Evolutionary conservation across 2,329 filamentous ascomycete genomes (phyloP), one percentile per base, ranked within the genome.

Genomic region (Alternaria panax): DNA sequence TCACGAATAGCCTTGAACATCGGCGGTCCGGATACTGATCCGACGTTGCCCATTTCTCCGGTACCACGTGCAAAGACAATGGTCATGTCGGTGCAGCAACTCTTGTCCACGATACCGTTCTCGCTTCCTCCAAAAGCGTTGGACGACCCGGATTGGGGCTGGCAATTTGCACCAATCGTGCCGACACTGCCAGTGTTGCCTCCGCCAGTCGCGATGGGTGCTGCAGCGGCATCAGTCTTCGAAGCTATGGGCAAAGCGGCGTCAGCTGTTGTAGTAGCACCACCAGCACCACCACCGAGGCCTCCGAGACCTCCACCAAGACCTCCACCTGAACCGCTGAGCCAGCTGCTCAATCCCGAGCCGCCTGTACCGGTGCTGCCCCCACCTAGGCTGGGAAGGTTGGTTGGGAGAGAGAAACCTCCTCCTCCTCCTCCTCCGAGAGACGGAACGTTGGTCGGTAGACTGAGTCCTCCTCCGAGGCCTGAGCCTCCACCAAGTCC

Each of bases 31-130:
- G 80, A 69, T 7, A 81, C 69, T 0, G 67, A 68, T 7, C 80
- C 80, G 66, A 82, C 79, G 58, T 81, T 82, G 3, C 80, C 80
- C 4, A 65, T 27, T 61, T 82, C 80, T 11, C 66, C 69, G 2
- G 78, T 81, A 18, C 80, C 80, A 28, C 80, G 79, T 16, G 80
- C 80, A 54, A 80, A 82, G 52, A 81, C 78, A 51, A 81, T 73
- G 2, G 80, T 81, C 63, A 81, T 61, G 3, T 75, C 74, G 47
- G 80, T 74, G 70, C 80, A 82, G 67, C 72, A 77, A 20, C 60
- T 70, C 59, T 79, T 76, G 40, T 77, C 65, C 8, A 69, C 73
- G 32, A 82, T 73, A 9, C 78, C 80, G 60, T 81, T 81, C 45
- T 78, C 76, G 7, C 70, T 72, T n/a, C 69, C 70, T 25, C 62